These are phyloP conservation scores for Fusarium incarnatum DNA, from an alignment of 2,329 filamentous ascomycete species.

Conservation along the genomic window DNA sequence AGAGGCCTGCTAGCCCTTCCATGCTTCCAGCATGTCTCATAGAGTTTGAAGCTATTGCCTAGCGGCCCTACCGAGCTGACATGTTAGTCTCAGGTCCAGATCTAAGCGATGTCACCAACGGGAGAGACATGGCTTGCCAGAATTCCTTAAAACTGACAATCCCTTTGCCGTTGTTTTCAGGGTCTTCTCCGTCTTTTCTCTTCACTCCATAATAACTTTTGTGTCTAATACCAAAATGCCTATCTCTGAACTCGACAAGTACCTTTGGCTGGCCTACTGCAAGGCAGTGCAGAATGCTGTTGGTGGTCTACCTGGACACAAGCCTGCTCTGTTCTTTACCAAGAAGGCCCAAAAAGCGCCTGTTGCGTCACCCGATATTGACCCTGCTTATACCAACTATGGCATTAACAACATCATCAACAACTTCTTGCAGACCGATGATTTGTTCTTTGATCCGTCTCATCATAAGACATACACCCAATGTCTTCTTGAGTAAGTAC, in stretches of 20 bases:
- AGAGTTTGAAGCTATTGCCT: constrained; percentile 18
- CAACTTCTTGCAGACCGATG: constrained; percentile 32
- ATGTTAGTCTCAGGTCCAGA: constrained; percentile 13
- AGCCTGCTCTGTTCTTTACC: constrained; percentile 38
- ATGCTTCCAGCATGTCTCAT: background rate
- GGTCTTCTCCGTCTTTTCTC: background rate
- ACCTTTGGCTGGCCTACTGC: constrained; percentile 37
- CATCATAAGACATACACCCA: constrained; percentile 36
- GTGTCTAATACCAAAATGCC: constrained; percentile 10
- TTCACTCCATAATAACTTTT: too few relatives aligned
- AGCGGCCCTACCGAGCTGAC: constrained; percentile 1
- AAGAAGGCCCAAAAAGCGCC: constrained; percentile 39
- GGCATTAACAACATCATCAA: constrained; percentile 35
- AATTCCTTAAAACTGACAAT: constrained; percentile 1
- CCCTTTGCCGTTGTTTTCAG: background rate
- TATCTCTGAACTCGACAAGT: constrained; percentile 22
- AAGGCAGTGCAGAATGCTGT: constrained; percentile 35
- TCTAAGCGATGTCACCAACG: background rate
- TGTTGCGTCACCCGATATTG: constrained; percentile 27
- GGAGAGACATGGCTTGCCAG: constrained; percentile 12
- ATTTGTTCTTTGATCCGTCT: constrained; percentile 34
- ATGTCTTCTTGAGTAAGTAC: constrained; percentile 29
- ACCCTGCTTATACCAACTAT: constrained; percentile 32
- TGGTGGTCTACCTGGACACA: constrained; percentile 35
- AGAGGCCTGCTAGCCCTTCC: background rate